Percentiles rank a stretch among this genome's conserved stretches.
These are phyloP conservation scores for Arthroderma uncinatum DNA, from an alignment of 2,329 filamentous ascomycete species.

Conservation along the genomic window DNA sequence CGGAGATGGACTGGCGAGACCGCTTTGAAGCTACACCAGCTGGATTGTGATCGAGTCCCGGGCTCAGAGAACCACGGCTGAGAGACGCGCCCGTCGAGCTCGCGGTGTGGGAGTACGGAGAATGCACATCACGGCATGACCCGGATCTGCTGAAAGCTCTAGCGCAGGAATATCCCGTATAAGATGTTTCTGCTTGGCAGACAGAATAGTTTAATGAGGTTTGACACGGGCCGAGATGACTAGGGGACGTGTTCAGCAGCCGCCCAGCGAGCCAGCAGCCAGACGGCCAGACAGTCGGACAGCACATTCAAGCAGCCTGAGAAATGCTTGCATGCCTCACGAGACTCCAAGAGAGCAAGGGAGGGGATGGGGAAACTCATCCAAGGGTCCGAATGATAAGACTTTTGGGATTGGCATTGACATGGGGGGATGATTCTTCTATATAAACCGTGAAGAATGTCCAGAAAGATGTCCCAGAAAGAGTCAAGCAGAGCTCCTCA, in stretches of 20 bases:
- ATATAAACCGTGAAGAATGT: background rate
- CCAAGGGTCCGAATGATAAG: background rate
- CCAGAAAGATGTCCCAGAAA: background rate
- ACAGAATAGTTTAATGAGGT: background rate
- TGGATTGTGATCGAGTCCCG: background rate
- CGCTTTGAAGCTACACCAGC: background rate
- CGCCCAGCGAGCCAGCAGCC: background rate
- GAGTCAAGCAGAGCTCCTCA: slow-evolving; percentile 2
- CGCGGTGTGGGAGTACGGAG: background rate
- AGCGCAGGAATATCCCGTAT: background rate
- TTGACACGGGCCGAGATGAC: background rate
- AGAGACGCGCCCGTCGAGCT: background rate
- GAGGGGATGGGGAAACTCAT: background rate
- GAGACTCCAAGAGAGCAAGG: background rate
- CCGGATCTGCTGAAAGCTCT: slow-evolving; percentile 3
- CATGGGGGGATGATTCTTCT: background rate
- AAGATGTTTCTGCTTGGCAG: background rate
- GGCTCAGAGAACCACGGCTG: background rate
- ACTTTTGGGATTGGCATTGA: background rate
- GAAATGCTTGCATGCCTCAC: background rate
- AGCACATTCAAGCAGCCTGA: background rate
- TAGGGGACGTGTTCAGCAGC: background rate
- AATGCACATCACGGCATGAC: background rate
- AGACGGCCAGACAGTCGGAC: background rate
- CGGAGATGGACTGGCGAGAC: background rate